Evolutionary conservation across 345 rosid genomes (phyloP), one percentile per base, ranked within the genome.

Genomic region (Boechera divaricarpa): DNA sequence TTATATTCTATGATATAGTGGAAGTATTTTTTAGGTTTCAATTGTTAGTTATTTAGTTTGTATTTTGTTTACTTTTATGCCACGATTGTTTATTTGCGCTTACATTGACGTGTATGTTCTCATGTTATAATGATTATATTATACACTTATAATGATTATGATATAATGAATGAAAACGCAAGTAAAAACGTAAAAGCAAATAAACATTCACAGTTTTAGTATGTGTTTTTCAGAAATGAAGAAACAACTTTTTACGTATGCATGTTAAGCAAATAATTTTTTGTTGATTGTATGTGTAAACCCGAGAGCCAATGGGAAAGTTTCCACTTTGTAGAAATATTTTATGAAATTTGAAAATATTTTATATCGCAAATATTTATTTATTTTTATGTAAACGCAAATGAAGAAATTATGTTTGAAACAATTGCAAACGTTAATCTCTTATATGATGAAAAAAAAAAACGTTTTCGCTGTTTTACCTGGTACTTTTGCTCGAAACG

Each of bases 401-500:
- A 15, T 2, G 62, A 26, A 32, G 2, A 57, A 32, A 8, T 57
- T 32, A 10, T 33, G 21, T 32, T 57, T 32, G 2, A 35, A 56
- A 31, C 38, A 5, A 49, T 49, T 8, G 6, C 29, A 51, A 51
- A 10, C 29, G 13, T 42, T 42, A 11, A 42, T 42, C 47, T 11
- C 5, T 11, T 10, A 42, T 42, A 42, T 11, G 47, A 41, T 10
- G 12, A 8, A 51, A 8, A 18, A 28, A 28, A 28, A 28, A 0
- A 21, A 51, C 5, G 36, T 6, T 52, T 55, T 11, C 3, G 5
- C 6, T 21, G 18, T 12, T 29, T 52, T 58, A 75, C 79, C 59
- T 68, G 82, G 56, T 74, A 39, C 13, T 77, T 69, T 49, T 77
- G 69, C 67, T 88, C 88, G 10, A 82, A 79, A 28, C 73, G 81